phyloP scores from a whole-genome alignment of 2,329 filamentous ascomycete species.

The Diplodia corticola region DNA sequence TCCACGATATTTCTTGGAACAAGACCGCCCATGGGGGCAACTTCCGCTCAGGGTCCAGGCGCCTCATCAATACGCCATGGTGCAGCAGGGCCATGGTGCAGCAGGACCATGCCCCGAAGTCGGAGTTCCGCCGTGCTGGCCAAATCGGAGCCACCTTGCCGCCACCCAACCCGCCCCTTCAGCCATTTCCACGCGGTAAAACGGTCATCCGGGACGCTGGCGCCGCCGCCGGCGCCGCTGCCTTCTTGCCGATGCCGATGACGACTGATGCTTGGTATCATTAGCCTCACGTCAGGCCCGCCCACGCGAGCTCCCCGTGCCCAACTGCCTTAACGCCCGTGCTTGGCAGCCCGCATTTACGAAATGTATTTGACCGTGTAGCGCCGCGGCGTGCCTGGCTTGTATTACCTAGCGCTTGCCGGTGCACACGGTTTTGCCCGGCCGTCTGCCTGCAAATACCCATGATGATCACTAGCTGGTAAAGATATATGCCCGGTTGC shows the following conservation, averaged over 20 bases:
- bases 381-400: not conserved
- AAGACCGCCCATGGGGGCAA: not conserved
- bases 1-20: not conserved
- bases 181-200: not conserved
- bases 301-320: conserved; percentile 1
- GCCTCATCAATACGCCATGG: not conserved
- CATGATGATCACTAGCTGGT: not conserved
- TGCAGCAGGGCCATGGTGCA: not conserved
- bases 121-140: not conserved
- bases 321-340: not conserved
- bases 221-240: not conserved
- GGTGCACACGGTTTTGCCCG: conserved; percentile 15
- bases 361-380: not conserved
- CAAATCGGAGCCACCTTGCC: not conserved
- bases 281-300: not conserved
- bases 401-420: conserved; percentile 8
- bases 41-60: not conserved
- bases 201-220: conserved; percentile 6
- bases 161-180: conserved; percentile 2
- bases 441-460: not conserved
- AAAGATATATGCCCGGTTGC: not conserved
- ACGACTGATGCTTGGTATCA: not conserved
- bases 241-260: not conserved
- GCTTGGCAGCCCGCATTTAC: not conserved
- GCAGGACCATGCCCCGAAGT: conserved; percentile 6